Percentiles rank a stretch among this genome's conserved stretches.
Evolutionary conservation across 2,329 filamentous ascomycete species (phyloP).

Genomic region (Aspergillus proliferans): DNA sequence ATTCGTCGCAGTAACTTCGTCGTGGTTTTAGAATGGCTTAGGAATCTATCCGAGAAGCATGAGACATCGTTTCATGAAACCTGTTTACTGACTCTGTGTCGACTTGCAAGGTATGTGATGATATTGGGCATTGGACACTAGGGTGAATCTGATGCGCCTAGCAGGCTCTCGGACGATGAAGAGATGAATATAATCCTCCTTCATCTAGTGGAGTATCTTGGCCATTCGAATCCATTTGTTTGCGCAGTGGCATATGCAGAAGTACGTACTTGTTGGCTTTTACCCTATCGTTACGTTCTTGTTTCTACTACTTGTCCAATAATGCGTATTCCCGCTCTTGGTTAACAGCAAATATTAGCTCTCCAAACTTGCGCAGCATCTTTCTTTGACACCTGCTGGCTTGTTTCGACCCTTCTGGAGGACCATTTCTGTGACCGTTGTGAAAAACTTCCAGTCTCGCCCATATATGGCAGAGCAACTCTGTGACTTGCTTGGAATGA

Average conservation of each 20-base stretch:
- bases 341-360: conserved; percentile 42
- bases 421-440: conserved; percentile 71
- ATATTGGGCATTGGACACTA: conserved; percentile 1
- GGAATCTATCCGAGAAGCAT: conserved; percentile 63
- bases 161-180: conserved; percentile 64
- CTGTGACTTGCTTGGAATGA: conserved; percentile 73
- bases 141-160: not conserved
- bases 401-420: conserved; percentile 86
- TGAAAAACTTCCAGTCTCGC: conserved; percentile 71
- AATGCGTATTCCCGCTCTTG: not conserved
- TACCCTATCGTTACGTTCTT: not conserved
- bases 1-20: conserved; percentile 60
- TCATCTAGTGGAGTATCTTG: conserved; percentile 78
- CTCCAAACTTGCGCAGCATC: conserved; percentile 62
- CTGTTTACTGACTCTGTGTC: conserved; percentile 78
- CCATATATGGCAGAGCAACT: conserved; percentile 78
- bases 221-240: conserved; percentile 71
- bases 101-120: conserved; percentile 60
- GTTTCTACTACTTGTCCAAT: no score
- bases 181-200: conserved; percentile 82
- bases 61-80: conserved; percentile 69
- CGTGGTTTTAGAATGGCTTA: conserved; percentile 64
- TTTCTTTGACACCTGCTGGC: conserved; percentile 56
- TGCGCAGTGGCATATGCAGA: conserved; percentile 79
- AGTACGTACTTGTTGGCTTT: conserved; percentile 36